Percentiles rank a stretch among this genome's conserved stretches.
These are phyloP conservation scores for Pythium phragmitis DNA, from an alignment of 352 stramenopile species.

Conservation along the genomic window DNA sequence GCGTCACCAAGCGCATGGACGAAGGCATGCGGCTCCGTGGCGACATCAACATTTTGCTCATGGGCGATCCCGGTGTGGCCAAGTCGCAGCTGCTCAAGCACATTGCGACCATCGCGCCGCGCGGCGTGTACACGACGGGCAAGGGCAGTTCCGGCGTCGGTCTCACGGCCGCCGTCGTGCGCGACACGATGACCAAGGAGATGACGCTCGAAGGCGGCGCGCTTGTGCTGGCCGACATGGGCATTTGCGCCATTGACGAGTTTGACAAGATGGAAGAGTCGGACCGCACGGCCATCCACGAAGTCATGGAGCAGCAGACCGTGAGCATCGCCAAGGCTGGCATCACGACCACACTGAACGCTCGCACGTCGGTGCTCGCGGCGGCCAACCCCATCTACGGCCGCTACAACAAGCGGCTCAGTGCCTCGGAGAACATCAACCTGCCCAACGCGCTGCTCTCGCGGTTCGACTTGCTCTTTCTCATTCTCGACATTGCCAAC, in stretches of 20 bases:
- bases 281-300: slow-evolving; percentile 98
- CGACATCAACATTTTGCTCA: slow-evolving; percentile 99
- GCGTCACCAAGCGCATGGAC: slow-evolving; percentile 88
- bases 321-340: slow-evolving; percentile 99
- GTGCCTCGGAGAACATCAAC: slow-evolving; percentile 98
- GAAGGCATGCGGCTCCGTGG: slow-evolving; percentile 96
- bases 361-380: slow-evolving; percentile 96
- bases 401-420: slow-evolving; percentile 85
- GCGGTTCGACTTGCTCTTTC: slow-evolving; percentile 99
- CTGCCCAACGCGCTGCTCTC: slow-evolving; percentile 98
- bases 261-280: slow-evolving; percentile 99
- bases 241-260: slow-evolving; percentile 99
- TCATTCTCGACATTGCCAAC: slow-evolving; percentile 96
- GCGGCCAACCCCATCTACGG: slow-evolving; percentile 99
- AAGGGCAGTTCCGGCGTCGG: slow-evolving; percentile 98
- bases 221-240: slow-evolving; percentile 98
- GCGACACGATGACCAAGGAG: slow-evolving; percentile 94
- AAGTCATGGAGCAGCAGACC: slow-evolving; percentile 99
- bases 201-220: slow-evolving; percentile 93
- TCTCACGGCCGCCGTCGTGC: slow-evolving; percentile 97
- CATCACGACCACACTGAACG: slow-evolving; percentile 98
- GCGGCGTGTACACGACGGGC: slow-evolving; percentile 99
- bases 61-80: slow-evolving; percentile 97
- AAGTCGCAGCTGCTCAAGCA: slow-evolving; percentile 99
- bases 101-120: slow-evolving; percentile 94